Percentiles rank a stretch among this genome's conserved stretches.
Conservation (phyloP, 257 asterid species). For the Galeopsis tetrahit region DNA sequence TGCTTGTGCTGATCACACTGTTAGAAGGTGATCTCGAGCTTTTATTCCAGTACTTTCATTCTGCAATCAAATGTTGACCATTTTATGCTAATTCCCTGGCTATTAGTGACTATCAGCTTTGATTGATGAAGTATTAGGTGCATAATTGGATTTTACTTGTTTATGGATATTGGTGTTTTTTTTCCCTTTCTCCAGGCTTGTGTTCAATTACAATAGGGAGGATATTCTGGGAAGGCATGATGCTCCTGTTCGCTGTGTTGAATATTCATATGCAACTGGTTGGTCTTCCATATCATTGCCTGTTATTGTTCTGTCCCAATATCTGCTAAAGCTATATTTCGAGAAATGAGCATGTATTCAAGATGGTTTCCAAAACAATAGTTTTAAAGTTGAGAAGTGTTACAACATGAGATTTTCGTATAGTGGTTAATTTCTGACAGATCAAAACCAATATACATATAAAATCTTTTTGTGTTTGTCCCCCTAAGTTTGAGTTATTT, state of each 20-base stretch:
- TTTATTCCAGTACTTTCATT: background rate
- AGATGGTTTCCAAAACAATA: constrained; percentile 6
- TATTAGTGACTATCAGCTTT: background rate
- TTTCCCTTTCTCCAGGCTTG: constrained; percentile 57
- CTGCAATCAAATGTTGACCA: background rate
- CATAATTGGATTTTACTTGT: background rate
- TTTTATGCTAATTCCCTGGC: constrained; percentile 6
- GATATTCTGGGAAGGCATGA: constrained; percentile 79
- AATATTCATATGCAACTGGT: constrained; percentile 85
- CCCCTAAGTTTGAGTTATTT: background rate
- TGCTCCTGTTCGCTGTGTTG: constrained; percentile 86
- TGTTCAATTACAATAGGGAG: constrained; percentile 70
- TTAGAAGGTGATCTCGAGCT: constrained; percentile 60
- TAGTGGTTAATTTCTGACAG: background rate
- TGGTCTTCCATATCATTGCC: constrained; percentile 24
- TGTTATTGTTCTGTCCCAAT: background rate
- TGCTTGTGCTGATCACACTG: constrained; percentile 81
- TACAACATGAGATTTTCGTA: background rate
- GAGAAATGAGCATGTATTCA: background rate
- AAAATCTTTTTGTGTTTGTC: background rate
- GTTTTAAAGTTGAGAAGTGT: background rate
- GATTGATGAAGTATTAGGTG: background rate
- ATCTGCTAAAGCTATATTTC: background rate
- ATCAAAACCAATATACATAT: background rate
- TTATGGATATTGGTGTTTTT: constrained; percentile 13